Evolutionary conservation across 257 asterid species (phyloP), one percentile per base, ranked within the genome.

Genomic region (Jasminum sambac): DNA sequence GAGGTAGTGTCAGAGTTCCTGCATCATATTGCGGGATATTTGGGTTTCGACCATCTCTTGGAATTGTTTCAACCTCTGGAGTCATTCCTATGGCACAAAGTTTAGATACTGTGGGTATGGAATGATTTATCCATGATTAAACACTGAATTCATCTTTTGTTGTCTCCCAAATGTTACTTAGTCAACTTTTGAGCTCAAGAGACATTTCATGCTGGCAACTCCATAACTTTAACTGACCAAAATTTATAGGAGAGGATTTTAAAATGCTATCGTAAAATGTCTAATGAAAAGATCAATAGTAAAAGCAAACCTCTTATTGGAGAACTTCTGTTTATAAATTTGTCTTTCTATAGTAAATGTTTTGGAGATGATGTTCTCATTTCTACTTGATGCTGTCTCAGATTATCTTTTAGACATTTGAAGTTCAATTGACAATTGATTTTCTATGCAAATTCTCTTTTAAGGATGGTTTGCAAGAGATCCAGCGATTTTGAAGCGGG

Each of bases 381-480:
- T 8, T 16, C 23, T 66, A 23, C 21, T 7, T 48, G 9, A 25
- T 12, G 60, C 10, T 13, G 14, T 16, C 39, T 24, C 17, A 6
- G 7, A 30, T 37, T 68, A 9, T 36, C 64, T 19, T 46, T 48
- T 16, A n/a, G 58, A 48, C 5, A 43, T 66, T 26, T 17, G 52
- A 38, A 26, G 57, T 44, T 55, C 24, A 25, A 26, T 30, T 37
- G 60, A 23, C 55, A 36, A 25, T 9, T 66, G 17, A 50, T 8
- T 63, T 41, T 63, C 38, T 52, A 30, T 55, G 4, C 1, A 67
- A 76, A n/a, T 59, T 44, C 58, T 38, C 16, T 65, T 67, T 57
- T 87, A 92, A n/a, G 96, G 98, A 44, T 93, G 96, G 98, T 89
- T 93, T 81, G 98, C 94, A 0, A 84, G 92, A 80, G 94, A 89